These are phyloP conservation scores for Solanum pennellii DNA, from an alignment of 257 asterid species.

Conservation along the genomic window DNA sequence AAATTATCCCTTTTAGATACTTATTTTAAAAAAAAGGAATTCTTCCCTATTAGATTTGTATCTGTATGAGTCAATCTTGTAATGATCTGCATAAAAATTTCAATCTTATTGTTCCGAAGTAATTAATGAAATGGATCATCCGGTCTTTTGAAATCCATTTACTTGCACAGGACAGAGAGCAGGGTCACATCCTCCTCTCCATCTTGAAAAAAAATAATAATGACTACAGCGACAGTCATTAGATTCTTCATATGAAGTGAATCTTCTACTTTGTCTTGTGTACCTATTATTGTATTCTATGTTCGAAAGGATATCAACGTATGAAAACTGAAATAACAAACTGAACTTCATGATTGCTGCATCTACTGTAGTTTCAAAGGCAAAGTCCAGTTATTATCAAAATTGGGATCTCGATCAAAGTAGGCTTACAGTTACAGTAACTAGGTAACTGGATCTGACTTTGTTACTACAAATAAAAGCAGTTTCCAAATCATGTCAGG, in stretches of 20 bases:
- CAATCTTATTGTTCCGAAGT: neutral
- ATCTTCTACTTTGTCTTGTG: neutral
- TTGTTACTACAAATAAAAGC: neutral
- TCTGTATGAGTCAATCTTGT: neutral
- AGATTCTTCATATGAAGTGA: neutral
- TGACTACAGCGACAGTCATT: neutral
- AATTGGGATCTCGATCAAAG: neutral
- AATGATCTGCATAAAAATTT: neutral
- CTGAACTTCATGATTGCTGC: neutral
- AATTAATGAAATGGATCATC: neutral
- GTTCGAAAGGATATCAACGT: neutral
- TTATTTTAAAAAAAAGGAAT: neutral
- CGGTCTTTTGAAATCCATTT: neutral
- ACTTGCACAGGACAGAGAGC: neutral
- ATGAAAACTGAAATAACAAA: neutral
- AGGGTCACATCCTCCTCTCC: neutral
- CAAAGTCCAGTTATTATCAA: neutral
- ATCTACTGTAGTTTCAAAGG: neutral
- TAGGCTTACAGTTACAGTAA: neutral
- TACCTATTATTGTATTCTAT: neutral
- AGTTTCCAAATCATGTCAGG: slow-evolving; percentile 27
- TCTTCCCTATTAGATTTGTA: neutral
- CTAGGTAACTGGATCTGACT: neutral
- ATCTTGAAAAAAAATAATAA: neutral
- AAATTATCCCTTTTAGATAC: neutral